Evolutionary conservation across 2,329 filamentous ascomycete species (phyloP), one percentile per base, ranked within the genome.

Genomic region (Chrysoporthe deuterocubensis): DNA sequence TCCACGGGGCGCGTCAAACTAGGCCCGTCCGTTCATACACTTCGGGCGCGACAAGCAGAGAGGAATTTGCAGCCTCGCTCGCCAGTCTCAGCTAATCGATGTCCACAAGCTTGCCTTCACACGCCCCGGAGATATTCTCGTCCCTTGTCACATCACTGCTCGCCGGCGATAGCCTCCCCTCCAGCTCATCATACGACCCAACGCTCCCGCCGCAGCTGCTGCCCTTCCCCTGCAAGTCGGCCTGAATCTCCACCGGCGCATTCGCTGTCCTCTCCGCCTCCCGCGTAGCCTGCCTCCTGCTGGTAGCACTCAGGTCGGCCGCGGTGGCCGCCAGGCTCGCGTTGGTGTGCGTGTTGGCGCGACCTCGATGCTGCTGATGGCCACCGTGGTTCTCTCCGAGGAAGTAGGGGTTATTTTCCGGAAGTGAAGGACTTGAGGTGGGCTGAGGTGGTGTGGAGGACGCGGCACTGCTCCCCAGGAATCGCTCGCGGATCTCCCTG

Each of bases 241-340:
- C 52, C 11, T 44, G 54, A 2, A 43, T 50, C 14, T 32, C 62
- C 11, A 63, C 58, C 18, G 43, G 62, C 32, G 42, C 37, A 26
- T 59, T 18, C 59, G 50, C 40, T 3, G 32, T 50, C 59, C 16
- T 34, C 52, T 62, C 57, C 54, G 43, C 58, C 64, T 64, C 64
- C 18, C 43, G 48, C 37, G 57, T 34, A 6, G 62, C 62, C 26
- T 65, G 65, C 5, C 58, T 62, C 43, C 32, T 50, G 62, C 60
- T 48, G 18, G 62, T 42, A 16, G 54, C 62, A 18, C 54, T 58
- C 13, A 58, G 46, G 18, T 16, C 56, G 26, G 61, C 62, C 50
- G 50, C 62, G 13, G 61, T 64, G 42, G 65, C 64, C 9, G 65
- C 67, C 32, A 67, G 34, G 43, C 65, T 67, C 50, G 62, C 57